Percentiles rank a stretch among this genome's conserved stretches.
phyloP scores from a whole-genome alignment of 805 yeast species.

The Candida chilensis region DNA sequence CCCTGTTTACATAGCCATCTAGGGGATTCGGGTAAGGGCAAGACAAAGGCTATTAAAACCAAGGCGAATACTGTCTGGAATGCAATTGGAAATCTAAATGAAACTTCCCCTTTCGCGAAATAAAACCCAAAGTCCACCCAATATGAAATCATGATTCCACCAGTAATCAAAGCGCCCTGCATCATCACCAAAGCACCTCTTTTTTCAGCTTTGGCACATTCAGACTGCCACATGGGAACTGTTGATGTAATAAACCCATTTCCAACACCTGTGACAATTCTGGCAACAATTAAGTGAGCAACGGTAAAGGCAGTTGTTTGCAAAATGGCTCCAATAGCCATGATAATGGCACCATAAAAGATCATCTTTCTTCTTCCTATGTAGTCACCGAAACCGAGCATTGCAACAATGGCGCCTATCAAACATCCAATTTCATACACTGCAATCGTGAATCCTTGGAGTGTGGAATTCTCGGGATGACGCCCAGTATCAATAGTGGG shows the following conservation, averaged over 20 bases:
- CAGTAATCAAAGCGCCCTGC: slow-evolving; percentile 78
- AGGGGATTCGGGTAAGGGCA: no score
- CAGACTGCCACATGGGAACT: slow-evolving; percentile 84
- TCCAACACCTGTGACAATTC: slow-evolving; percentile 78
- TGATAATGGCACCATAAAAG: slow-evolving; percentile 67
- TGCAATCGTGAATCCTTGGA: slow-evolving; percentile 63
- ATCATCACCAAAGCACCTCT: slow-evolving; percentile 81
- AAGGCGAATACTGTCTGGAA: slow-evolving; percentile 56
- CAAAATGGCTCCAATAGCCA: slow-evolving; percentile 68
- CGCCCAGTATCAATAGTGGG: no score
- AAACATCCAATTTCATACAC: slow-evolving; percentile 72
- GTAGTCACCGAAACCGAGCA: slow-evolving; percentile 65
- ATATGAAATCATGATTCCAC: slow-evolving; percentile 60
- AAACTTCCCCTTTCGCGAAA: slow-evolving; percentile 39
- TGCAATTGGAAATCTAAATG: slow-evolving; percentile 78
- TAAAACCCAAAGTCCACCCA: slow-evolving; percentile 71
- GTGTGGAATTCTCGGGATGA: no score
- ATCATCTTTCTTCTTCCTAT: slow-evolving; percentile 78
- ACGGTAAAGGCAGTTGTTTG: slow-evolving; percentile 57
- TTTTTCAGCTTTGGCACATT: slow-evolving; percentile 78
- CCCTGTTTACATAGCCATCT: no score
- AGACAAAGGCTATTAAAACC: slow-evolving; percentile 25
- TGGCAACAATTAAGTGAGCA: slow-evolving; percentile 54
- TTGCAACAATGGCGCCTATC: slow-evolving; percentile 61
- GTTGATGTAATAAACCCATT: slow-evolving; percentile 79